Base-by-base conservation (phyloP, 495 filamentous ascomycete species). In the Lasiosphaeris hirsuta region DNA sequence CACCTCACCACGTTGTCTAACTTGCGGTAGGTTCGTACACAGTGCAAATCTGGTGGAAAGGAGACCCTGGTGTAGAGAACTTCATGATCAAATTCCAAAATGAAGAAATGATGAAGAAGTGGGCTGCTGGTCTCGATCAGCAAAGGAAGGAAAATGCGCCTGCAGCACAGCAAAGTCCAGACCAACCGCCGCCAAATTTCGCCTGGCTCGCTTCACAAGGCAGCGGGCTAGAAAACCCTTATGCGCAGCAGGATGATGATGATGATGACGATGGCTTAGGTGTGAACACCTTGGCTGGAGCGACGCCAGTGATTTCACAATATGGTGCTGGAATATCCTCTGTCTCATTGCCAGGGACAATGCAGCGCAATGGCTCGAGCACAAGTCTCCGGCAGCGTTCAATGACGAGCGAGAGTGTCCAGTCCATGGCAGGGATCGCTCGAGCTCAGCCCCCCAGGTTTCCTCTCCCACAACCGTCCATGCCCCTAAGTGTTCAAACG, bases 41-140 rank as follows among this genome's bases (percentile, higher is more conserved):
- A 0, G 88, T 96, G 41, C 94, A 97, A 69, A 97, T 98, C 46
- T 97, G 90, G 77, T 98, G 94, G 94, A 97, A 94, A 68, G 95
- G 93, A 5, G 94, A 98, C 62, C 90, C 92, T 4, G 89, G 90
- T 0, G 92, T 97, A 6, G 94, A 98, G 69, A 96, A 94, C 66
- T 98, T 98, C 69, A 84, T 92, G 64, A 95, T 98, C 65, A 86
- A 87, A 57, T 97, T 96, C 70, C 77, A 79, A 30, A 96, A 90
- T 56, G 95, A 98, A 72, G 88, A 94, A 52, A 83, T 76, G 13
- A 92, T 97, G 87, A 91, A 87, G 65, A 94, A 89, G 65, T 98
- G 94, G 94, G 86, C 89, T 56, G 73, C 68, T 0, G 78, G 82
- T 15, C 72, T 89, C 10, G 83, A 86, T 36, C 71, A 69, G 15